Conservation (phyloP, 2,329 filamentous ascomycete species). For the Pseudogymnoascus sp. region DNA sequence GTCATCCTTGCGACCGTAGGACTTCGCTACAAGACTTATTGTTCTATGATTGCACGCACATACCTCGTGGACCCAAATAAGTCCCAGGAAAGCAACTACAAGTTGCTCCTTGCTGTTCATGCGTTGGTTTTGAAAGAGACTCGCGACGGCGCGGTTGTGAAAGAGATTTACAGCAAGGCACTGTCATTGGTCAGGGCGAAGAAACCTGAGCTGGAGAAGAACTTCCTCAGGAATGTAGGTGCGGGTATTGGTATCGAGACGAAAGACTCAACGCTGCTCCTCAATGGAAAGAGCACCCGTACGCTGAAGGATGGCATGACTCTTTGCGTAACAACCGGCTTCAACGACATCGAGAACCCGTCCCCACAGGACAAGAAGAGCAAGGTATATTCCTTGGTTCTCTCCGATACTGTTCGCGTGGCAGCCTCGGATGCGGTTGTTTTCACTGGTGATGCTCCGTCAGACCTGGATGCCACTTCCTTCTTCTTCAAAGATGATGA, state of each 20-base stretch:
- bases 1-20: conserved; percentile 91
- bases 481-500: conserved; percentile 99
- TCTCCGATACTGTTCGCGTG: conserved; percentile 90
- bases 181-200: conserved; percentile 72
- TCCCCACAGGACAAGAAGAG: conserved; percentile 83
- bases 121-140: conserved; percentile 86
- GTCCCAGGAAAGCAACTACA: conserved; percentile 89
- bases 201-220: conserved; percentile 90
- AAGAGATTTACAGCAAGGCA: conserved; percentile 89
- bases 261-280: conserved; percentile 69
- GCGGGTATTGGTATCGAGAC: conserved; percentile 90
- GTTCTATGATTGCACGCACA: conserved; percentile 82
- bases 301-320: conserved; percentile 95
- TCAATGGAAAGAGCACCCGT: conserved; percentile 80
- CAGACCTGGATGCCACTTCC: conserved; percentile 85
- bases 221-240: conserved; percentile 88
- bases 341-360: conserved; percentile 81
- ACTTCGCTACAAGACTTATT: conserved; percentile 91
- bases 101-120: conserved; percentile 75
- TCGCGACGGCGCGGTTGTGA: conserved; percentile 74
- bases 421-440: conserved; percentile 70
- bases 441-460: conserved; percentile 88
- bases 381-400: conserved; percentile 77
- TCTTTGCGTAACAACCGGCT: conserved; percentile 78
- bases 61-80: conserved; percentile 97